Base-by-base conservation (phyloP, 2,329 filamentous ascomycete species). In the Ophiostoma tasmaniense region DNA sequence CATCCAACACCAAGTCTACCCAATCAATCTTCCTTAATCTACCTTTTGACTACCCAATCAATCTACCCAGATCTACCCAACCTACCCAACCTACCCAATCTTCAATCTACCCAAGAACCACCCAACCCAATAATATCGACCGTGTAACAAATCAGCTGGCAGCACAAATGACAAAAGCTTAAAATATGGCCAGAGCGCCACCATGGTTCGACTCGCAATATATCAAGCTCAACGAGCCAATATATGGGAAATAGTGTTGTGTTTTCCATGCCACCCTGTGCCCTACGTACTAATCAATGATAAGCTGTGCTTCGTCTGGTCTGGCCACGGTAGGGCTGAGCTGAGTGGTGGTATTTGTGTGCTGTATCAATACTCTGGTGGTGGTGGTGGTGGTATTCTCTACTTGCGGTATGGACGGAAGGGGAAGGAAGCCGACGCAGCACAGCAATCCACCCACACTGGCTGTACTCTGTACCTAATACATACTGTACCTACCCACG, bases 111-210 rank as follows among this genome's bases (percentile, higher is more conserved):
- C 8, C n/a, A n/a, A n/a, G n/a, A 39, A 1, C 37, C 37, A 13
- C 37, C 17, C n/a, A n/a, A 45, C 14, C 17, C 42, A 20, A 1
- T n/a, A 45, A 55, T 55, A 25, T 25, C 45, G 10, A 28, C 22
- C 20, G 50, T 55, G 50, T 55, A 55, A 55, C n/a, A 55, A 25
- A 55, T 55, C 50, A 55, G 50, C 50, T 55, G n/a, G 50, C n/a
- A 28, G 50, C 50, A 55, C 50, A 55, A 55, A 55, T 25, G 42
- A 55, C 50, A 55, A 55, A 55, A 55, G 42, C 42, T 55, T 55
- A 55, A 55, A 28, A 55, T 55, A 55, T 55, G n/a, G 22, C 50
- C 50, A 55, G 8, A 55, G 50, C 50, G 50, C 50, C 50, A 55
- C 50, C 50, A 55, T 55, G n/a, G 50, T 25, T 55, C 50, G 50